These are phyloP conservation scores for Auxenochlorella protothecoides DNA, from an alignment of 139 green algal genomes.

Conservation along the genomic window DNA sequence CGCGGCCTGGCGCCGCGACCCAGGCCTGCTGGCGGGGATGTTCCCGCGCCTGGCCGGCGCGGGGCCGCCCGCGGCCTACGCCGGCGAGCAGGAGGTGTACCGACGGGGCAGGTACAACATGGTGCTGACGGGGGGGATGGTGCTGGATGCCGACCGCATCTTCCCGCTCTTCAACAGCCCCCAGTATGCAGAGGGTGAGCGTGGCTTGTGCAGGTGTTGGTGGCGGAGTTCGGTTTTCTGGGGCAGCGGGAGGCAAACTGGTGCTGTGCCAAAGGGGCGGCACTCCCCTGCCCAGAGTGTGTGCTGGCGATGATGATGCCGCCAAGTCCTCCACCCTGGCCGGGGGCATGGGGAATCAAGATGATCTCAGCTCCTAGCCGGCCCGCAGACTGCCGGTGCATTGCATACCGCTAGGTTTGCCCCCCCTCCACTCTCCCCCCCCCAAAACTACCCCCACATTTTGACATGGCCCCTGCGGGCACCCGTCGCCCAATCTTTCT, in stretches of 20 bases:
- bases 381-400: no score
- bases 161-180: constrained; percentile 3
- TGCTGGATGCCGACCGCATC: constrained; percentile 19
- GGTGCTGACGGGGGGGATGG: constrained; percentile 19
- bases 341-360: neutral
- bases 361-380: no score
- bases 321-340: neutral
- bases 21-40: constrained; percentile 21
- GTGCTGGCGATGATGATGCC: no score
- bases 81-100: constrained; percentile 3
- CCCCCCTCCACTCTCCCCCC: no score
- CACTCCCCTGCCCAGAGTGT: no score
- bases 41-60: constrained; percentile 18
- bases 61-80: constrained; percentile 11
- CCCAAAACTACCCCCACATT: no score
- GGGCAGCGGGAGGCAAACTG: neutral
- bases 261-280: no score
- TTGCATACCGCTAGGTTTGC: no score
- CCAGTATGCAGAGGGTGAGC: no score
- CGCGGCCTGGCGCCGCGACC: constrained; percentile 17
- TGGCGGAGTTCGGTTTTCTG: neutral
- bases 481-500: no score
- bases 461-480: no score
- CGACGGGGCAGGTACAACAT: constrained; percentile 22
- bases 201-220: no score